Percentiles rank a stretch among this genome's conserved stretches.
Evolutionary conservation across 768 basidiomycete genomes (phyloP).

Genomic region (Plicaturopsis crispa): DNA sequence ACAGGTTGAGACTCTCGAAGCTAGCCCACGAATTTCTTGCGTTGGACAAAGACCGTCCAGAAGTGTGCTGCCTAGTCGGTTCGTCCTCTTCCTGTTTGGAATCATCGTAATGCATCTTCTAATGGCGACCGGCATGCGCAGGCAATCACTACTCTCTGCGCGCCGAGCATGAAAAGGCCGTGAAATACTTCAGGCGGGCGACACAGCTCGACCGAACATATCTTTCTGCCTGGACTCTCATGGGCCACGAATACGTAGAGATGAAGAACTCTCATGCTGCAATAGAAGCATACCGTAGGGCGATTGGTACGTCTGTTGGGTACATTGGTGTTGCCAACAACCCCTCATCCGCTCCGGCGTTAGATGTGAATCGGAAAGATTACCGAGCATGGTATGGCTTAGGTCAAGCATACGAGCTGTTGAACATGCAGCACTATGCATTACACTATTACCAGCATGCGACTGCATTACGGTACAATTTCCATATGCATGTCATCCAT

Average conservation of each 20-base stretch:
- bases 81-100: slow-evolving; percentile 21
- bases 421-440: slow-evolving; percentile 96
- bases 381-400: slow-evolving; percentile 98
- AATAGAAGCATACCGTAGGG: slow-evolving; percentile 94
- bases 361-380: slow-evolving; percentile 95
- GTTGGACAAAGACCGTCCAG: slow-evolving; percentile 88
- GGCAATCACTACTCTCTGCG: slow-evolving; percentile 97
- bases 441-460: slow-evolving; percentile 96
- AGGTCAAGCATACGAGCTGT: slow-evolving; percentile 93
- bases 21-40: slow-evolving; percentile 88
- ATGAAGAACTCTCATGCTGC: slow-evolving; percentile 99
- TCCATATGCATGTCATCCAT: slow-evolving; percentile 13
- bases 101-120: slow-evolving; percentile 1
- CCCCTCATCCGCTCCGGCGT: slow-evolving; percentile 4
- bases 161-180: slow-evolving; percentile 91
- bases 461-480: slow-evolving; percentile 74
- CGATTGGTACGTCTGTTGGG: slow-evolving; percentile 65
- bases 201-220: slow-evolving; percentile 94
- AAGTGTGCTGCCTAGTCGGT: slow-evolving; percentile 96
- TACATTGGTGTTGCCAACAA: too few relatives aligned
- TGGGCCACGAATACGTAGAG: slow-evolving; percentile 99
- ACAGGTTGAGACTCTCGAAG: slow-evolving; percentile 78
- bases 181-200: slow-evolving; percentile 90
- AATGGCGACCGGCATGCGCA: slow-evolving; percentile 22
- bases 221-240: slow-evolving; percentile 95